A percentile compares a stretch with the other conserved stretches of the same genome.
phyloP scores from a whole-genome alignment of 1,284 basidiomycete genomes.

The Fomes fomentarius region DNA sequence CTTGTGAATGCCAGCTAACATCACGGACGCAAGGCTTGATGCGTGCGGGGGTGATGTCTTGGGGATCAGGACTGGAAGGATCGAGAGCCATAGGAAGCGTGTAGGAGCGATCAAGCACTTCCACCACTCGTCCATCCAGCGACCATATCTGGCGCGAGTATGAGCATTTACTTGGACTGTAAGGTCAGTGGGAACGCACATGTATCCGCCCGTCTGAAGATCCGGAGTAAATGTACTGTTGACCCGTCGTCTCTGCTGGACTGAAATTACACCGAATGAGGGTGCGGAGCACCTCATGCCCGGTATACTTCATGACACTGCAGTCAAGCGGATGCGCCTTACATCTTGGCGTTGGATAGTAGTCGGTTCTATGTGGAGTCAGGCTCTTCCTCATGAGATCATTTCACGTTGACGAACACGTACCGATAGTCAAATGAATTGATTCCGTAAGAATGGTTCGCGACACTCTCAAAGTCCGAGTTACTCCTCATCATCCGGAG shows the following conservation, averaged over 20 bases:
- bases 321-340: conserved; percentile 83
- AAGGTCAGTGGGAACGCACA: too few relatives aligned
- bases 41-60: conserved; percentile 29
- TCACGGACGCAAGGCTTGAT: conserved; percentile 77
- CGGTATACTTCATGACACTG: conserved; percentile 94
- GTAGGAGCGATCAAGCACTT: conserved; percentile 83
- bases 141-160: conserved; percentile 99
- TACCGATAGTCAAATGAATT: conserved; percentile 82
- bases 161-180: too few relatives aligned
- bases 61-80: conserved; percentile 60
- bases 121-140: conserved; percentile 84
- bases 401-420: conserved; percentile 26
- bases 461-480: conserved; percentile 65
- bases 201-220: conserved; percentile 84
- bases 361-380: conserved; percentile 61
- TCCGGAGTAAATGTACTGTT: conserved; percentile 94
- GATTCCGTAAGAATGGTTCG: conserved; percentile 58
- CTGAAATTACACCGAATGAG: conserved; percentile 97
- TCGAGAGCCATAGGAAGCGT: conserved; percentile 74
- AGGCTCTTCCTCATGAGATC: too few relatives aligned
- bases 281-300: conserved; percentile 91
- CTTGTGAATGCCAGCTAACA: conserved; percentile 87
- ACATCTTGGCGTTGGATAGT: conserved; percentile 66
- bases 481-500: conserved; percentile 88
- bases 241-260: conserved; percentile 88